phyloP scores from a whole-genome alignment of 164 flowering plant species.

The Vitis rotundifolia region DNA sequence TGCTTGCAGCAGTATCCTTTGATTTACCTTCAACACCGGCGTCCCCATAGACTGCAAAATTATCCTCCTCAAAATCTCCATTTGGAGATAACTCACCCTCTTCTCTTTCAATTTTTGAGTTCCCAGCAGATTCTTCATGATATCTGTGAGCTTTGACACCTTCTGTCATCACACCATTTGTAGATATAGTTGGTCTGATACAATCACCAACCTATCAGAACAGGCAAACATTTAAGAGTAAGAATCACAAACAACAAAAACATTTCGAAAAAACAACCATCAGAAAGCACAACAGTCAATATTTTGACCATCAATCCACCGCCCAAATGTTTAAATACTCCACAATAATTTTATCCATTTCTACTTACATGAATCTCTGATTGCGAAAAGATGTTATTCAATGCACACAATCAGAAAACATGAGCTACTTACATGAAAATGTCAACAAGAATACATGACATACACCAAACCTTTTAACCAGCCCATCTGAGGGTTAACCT shows the following conservation, averaged over 20 bases:
- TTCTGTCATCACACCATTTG: slow-evolving; percentile 44
- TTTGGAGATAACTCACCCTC: slow-evolving; percentile 93
- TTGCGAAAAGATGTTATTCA: background rate
- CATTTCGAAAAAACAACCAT: background rate
- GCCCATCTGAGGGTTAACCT: background rate
- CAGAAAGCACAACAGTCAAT: background rate
- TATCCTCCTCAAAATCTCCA: slow-evolving; percentile 80
- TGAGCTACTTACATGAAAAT: background rate
- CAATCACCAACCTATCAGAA: slow-evolving; percentile 33
- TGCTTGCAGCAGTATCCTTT: slow-evolving; percentile 41
- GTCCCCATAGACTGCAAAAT: slow-evolving; percentile 57
- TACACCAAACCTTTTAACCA: background rate
- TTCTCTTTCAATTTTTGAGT: slow-evolving; percentile 72
- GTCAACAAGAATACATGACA: background rate
- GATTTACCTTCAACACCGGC: slow-evolving; percentile 36
- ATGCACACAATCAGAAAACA: background rate
- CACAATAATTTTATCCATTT: background rate
- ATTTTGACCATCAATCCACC: background rate
- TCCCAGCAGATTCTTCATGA: slow-evolving; percentile 44
- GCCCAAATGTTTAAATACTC: background rate
- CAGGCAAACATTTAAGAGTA: background rate
- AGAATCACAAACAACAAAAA: background rate
- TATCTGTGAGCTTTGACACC: slow-evolving; percentile 33
- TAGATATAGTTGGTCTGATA: slow-evolving; percentile 28
- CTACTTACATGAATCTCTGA: background rate